Evolutionary conservation across 352 stramenopile species (phyloP).

Genomic region (Phytophthora syringae): DNA sequence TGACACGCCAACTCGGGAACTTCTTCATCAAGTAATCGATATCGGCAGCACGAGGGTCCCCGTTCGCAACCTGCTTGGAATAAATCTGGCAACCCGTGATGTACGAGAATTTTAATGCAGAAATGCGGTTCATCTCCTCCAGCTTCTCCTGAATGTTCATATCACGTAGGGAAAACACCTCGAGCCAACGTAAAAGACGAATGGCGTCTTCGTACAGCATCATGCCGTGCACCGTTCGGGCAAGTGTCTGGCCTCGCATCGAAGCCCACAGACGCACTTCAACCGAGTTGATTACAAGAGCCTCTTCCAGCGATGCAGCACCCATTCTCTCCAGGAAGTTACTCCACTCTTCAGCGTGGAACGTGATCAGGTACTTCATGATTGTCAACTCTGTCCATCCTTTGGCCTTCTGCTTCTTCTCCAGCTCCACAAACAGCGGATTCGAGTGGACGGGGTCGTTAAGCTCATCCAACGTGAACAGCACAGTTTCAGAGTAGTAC

Average conservation of each 20-base stretch:
- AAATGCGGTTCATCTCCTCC: constrained; percentile 86
- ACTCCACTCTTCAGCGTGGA: constrained; percentile 89
- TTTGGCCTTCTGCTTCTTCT: constrained; percentile 79
- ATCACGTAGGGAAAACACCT: constrained; percentile 69
- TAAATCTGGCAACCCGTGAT: constrained; percentile 91
- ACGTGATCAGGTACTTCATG: constrained; percentile 89
- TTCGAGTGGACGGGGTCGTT: constrained; percentile 86
- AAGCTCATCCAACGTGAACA: constrained; percentile 88
- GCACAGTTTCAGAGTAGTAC: constrained; percentile 88
- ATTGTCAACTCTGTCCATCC: constrained; percentile 82
- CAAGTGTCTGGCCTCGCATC: constrained; percentile 84
- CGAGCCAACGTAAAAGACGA: constrained; percentile 84
- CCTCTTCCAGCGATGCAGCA: constrained; percentile 72
- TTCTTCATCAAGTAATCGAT: constrained; percentile 91
- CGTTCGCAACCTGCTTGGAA: constrained; percentile 76
- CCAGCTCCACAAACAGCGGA: constrained; percentile 76
- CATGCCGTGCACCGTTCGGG: constrained; percentile 89
- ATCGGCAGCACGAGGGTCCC: constrained; percentile 84
- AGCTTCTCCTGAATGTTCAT: constrained; percentile 77
- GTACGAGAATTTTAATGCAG: constrained; percentile 89
- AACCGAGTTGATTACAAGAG: constrained; percentile 63
- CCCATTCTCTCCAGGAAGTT: constrained; percentile 89
- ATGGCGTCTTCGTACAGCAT: constrained; percentile 92
- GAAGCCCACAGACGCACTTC: constrained; percentile 88
- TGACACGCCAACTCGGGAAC: constrained; percentile 89